phyloP scores from a whole-genome alignment of 1,139 yeast species.

The Kodamaea suecica region DNA sequence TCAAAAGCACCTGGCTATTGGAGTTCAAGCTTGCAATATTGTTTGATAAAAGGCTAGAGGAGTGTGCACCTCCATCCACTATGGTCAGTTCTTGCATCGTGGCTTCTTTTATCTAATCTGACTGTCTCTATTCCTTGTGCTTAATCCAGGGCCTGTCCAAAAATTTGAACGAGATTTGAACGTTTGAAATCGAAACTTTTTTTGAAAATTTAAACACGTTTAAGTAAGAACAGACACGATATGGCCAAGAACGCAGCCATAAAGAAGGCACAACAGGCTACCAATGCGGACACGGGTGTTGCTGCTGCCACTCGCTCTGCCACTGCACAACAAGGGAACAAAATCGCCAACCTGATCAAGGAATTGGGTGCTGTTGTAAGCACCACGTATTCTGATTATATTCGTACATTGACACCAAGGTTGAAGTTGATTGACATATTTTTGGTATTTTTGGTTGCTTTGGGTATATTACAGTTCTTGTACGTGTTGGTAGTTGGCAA shows the following conservation, averaged over 20 bases:
- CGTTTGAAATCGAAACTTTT: neutral
- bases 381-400: conserved; percentile 49
- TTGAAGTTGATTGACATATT: conserved; percentile 74
- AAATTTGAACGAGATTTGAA: neutral
- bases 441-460: conserved; percentile 64
- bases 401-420: conserved; percentile 40
- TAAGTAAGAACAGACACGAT: conserved; percentile 9
- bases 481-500: conserved; percentile 78
- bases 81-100: neutral
- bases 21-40: too few relatives aligned
- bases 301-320: conserved; percentile 12
- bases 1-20: too few relatives aligned
- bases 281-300: conserved; percentile 13
- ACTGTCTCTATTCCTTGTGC: too few relatives aligned
- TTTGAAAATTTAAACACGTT: conserved; percentile 8
- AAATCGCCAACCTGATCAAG: conserved; percentile 18
- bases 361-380: conserved; percentile 50
- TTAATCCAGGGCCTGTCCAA: neutral
- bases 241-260: conserved; percentile 41
- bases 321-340: conserved; percentile 4
- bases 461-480: conserved; percentile 76
- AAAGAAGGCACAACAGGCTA: conserved; percentile 22
- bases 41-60: too few relatives aligned
- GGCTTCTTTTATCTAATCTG: too few relatives aligned
- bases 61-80: neutral